These are phyloP conservation scores for Cutaneotrichosporon arboriforme DNA, from an alignment of 1,284 basidiomycete species.

Conservation along the genomic window DNA sequence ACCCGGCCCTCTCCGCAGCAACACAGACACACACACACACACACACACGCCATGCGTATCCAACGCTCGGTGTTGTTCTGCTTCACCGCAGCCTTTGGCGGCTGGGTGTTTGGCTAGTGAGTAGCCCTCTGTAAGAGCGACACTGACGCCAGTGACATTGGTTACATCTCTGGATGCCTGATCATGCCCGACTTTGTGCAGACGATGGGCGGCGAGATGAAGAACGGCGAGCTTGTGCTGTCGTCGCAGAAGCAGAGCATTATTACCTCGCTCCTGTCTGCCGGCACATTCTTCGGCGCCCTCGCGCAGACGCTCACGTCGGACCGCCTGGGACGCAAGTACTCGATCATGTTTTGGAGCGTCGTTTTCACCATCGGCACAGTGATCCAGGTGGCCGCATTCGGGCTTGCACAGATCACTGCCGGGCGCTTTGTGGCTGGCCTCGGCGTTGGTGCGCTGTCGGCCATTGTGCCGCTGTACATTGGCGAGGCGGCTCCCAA, in stretches of 20 bases:
- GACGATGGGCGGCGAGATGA: constrained; percentile 56
- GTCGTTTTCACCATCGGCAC: constrained; percentile 61
- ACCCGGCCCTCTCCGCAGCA: too few species aligned
- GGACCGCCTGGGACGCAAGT: constrained; percentile 64
- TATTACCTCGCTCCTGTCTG: constrained; percentile 16
- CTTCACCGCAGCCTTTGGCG: constrained; percentile 15
- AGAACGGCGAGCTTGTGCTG: constrained; percentile 54
- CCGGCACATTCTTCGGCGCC: constrained; percentile 18
- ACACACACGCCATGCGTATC: too few species aligned
- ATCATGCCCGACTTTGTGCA: constrained; percentile 58
- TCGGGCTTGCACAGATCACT: constrained; percentile 63
- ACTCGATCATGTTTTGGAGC: constrained; percentile 72
- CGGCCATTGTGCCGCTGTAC: constrained; percentile 72
- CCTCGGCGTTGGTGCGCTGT: constrained; percentile 66
- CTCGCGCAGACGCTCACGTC: constrained; percentile 57
- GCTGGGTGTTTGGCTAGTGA: constrained; percentile 31
- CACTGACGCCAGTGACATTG: constrained; percentile 16
- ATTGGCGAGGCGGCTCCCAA: constrained; percentile 75
- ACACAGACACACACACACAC: too few species aligned
- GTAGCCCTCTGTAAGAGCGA: constrained; percentile 2
- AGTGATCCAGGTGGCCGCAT: constrained; percentile 64
- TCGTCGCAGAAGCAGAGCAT: constrained; percentile 56
- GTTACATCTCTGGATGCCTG: constrained; percentile 52
- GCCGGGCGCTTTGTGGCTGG: constrained; percentile 51
- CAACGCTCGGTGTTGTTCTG: neutral